Evolutionary conservation across 1,284 basidiomycete genomes (phyloP).

Genomic region (Rhodotorula mucilaginosa): DNA sequence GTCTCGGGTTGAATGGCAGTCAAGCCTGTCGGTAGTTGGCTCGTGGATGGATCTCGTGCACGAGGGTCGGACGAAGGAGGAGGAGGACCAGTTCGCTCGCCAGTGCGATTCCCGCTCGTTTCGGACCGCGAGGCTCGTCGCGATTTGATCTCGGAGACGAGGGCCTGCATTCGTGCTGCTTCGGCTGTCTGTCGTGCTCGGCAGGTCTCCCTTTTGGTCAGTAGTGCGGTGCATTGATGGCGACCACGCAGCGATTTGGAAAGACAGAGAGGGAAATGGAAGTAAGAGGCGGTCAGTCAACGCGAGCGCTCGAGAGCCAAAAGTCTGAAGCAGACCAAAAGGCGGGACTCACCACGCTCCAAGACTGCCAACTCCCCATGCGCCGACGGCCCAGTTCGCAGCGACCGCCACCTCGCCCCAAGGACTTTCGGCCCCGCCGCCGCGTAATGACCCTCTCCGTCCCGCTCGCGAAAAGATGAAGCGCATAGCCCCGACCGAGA

Average conservation of each 20-base stretch:
- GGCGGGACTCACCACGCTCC: slow-evolving; percentile 34
- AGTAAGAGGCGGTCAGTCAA: not conserved
- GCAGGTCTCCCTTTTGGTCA: slow-evolving; percentile 35
- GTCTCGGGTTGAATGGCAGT: no score
- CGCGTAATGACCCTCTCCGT: slow-evolving; percentile 16
- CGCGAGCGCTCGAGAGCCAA: not conserved
- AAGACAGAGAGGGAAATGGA: not conserved
- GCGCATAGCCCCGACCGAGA: slow-evolving; percentile 28
- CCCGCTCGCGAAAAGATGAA: slow-evolving; percentile 31
- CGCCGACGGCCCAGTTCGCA: slow-evolving; percentile 41
- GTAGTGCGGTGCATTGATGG: not conserved
- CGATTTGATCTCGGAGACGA: slow-evolving; percentile 36
- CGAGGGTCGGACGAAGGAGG: no score
- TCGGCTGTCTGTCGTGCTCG: slow-evolving; percentile 35
- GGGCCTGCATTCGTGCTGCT: slow-evolving; percentile 32
- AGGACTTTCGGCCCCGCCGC: not conserved
- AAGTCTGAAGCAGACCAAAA: not conserved
- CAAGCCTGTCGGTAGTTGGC: no score
- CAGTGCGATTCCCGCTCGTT: no score
- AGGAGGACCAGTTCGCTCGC: no score
- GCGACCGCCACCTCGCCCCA: slow-evolving; percentile 21
- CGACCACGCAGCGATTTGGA: not conserved
- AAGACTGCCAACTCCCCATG: slow-evolving; percentile 34
- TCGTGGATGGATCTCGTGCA: no score
- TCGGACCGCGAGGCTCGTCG: slow-evolving; percentile 10